These are phyloP conservation scores for Lactarius tabidus DNA, from an alignment of 768 basidiomycete genomes.

Conservation along the genomic window DNA sequence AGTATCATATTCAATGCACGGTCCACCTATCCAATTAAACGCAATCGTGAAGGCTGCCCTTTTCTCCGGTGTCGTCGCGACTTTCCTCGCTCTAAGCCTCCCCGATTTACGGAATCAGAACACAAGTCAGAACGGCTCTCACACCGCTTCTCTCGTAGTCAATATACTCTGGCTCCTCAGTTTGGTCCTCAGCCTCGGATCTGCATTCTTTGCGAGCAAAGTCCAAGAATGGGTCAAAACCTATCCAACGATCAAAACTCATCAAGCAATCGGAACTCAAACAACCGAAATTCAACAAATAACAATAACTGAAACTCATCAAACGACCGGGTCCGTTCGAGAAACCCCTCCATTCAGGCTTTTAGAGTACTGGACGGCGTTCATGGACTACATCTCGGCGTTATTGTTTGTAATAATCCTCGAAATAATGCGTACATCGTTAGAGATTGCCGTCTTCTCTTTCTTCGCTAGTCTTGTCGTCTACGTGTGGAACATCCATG, in stretches of 20 bases:
- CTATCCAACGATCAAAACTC: too few species aligned
- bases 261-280: too few species aligned
- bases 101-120: not conserved
- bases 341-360: too few species aligned
- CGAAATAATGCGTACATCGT: not conserved
- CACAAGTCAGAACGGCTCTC: too few species aligned
- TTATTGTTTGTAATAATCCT: too few species aligned
- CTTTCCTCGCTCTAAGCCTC: not conserved
- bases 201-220: not conserved
- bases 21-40: not conserved
- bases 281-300: too few species aligned
- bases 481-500: not conserved
- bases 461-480: not conserved
- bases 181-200: not conserved
- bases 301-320: too few species aligned
- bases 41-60: not conserved
- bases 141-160: not conserved
- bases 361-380: too few species aligned
- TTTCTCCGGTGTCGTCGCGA: not conserved
- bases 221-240: not conserved
- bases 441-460: not conserved
- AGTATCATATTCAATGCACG: not conserved
- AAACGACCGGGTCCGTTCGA: too few species aligned
- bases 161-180: slow-evolving; percentile 6
- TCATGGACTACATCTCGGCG: too few species aligned